phyloP scores from a whole-genome alignment of 768 basidiomycete genomes.

The Lactarius tabidus region DNA sequence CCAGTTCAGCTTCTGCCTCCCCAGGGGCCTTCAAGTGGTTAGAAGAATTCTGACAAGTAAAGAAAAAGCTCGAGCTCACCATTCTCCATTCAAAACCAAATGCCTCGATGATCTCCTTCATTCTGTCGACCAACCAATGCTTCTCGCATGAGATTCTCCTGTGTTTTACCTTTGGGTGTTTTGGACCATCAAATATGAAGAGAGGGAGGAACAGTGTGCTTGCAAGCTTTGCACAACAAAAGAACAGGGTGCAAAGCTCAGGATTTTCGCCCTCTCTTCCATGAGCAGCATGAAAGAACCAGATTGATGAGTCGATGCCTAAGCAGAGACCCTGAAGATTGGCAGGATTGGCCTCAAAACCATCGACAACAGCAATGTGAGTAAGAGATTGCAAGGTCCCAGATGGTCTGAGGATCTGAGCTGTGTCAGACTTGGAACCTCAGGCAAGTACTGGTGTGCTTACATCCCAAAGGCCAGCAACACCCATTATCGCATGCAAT shows the following conservation, averaged over 20 bases:
- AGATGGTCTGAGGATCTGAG: slow-evolving; percentile 65
- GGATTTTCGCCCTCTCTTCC: slow-evolving; percentile 83
- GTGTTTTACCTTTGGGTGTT: slow-evolving; percentile 51
- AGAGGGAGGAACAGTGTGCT: slow-evolving; percentile 77
- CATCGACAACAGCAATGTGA: slow-evolving; percentile 68
- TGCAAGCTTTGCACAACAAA: slow-evolving; percentile 76
- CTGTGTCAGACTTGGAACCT: slow-evolving; percentile 21
- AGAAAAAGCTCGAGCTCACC: slow-evolving; percentile 35
- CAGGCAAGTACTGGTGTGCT: slow-evolving; percentile 9
- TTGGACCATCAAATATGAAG: slow-evolving; percentile 90
- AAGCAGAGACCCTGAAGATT: slow-evolving; percentile 46
- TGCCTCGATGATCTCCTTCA: no score
- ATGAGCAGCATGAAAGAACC: slow-evolving; percentile 76
- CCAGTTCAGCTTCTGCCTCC: slow-evolving; percentile 93
- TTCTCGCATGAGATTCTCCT: slow-evolving; percentile 43
- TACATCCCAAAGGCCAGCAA: slow-evolving; percentile 1
- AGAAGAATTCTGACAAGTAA: slow-evolving; percentile 21
- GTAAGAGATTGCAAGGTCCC: slow-evolving; percentile 70
- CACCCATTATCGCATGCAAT: slow-evolving; percentile 12
- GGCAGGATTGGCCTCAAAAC: slow-evolving; percentile 59
- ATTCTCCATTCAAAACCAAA: slow-evolving; percentile 60
- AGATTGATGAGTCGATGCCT: slow-evolving; percentile 81
- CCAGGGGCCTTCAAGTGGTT: slow-evolving; percentile 66
- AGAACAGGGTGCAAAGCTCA: slow-evolving; percentile 77
- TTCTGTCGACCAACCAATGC: no score